Evolutionary conservation across 1,139 yeast genomes (phyloP), one percentile per base, ranked within the genome.

Genomic region (Pichia cactophila): DNA sequence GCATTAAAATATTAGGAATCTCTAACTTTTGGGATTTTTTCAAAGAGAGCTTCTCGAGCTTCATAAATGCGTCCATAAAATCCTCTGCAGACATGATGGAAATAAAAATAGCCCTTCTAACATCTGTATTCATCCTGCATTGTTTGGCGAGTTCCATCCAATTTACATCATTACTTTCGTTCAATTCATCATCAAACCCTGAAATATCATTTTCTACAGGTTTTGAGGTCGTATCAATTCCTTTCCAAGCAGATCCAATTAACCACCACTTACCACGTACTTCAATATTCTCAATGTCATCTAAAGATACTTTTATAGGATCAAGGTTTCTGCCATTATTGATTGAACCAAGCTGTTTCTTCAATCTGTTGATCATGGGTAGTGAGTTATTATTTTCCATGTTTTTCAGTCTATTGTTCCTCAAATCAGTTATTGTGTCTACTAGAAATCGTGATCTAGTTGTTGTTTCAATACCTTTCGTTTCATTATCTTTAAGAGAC

Each of bases 241-340:
- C 90, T 61, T 80, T 86, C 97, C 97, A 92, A 0, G 98, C 96
- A 4, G 97, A 86, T 43, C 99, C 98, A 37, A 94, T 90, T 42
- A 92, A 73, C 99, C 98, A 94, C 99, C 99, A 94, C 66, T 90
- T 92, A 50, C 98, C 98, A 55, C 81, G 78, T 0, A 83, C 78
- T 12, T 82, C 86, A 31, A 87, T 75, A 54, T 78, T 80, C 46
- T 78, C 80, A 51, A 94, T 89, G 68, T 94, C 99, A 45, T 80
- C 83, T 35, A 94, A 70, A 2, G 88, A 72, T 1, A 92, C 97
- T 58, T 86, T 89, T 33, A 94, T 73, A 1, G 98, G 87, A 49
- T 92, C 98, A 39, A 72, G 70, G 42, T 70, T 67, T 45, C 74
- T 71, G 37, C 72, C 69, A 29, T 74, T 64, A 36, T 71, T 69